Evolutionary conservation across 768 basidiomycete genomes (phyloP).

Genomic region (Tricholomella constricta): DNA sequence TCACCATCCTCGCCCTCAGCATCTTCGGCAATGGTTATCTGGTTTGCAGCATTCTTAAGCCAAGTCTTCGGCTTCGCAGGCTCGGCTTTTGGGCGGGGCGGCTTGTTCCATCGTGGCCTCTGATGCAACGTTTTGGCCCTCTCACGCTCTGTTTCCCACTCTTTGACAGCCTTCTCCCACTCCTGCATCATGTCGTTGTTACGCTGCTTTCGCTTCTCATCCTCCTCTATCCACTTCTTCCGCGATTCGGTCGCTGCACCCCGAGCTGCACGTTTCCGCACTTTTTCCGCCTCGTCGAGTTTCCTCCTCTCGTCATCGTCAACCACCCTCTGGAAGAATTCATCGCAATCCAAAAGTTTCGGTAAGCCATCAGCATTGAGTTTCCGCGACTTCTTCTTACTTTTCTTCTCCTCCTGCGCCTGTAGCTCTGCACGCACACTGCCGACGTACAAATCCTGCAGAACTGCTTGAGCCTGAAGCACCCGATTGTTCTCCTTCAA

Average conservation of each 20-base stretch:
- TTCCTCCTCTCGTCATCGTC: not conserved
- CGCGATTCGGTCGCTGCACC: not conserved
- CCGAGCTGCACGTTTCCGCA: too few relatives aligned
- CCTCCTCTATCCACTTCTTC: slow-evolving; percentile 9
- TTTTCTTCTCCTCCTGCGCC: not conserved
- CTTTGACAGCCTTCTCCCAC: not conserved
- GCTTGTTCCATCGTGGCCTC: not conserved
- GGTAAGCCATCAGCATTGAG: slow-evolving; percentile 4
- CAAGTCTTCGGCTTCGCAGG: not conserved
- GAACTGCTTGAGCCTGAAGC: not conserved
- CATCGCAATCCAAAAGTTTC: not conserved
- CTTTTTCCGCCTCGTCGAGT: not conserved
- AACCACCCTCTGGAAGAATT: not conserved
- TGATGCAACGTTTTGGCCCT: not conserved
- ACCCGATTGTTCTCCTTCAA: not conserved
- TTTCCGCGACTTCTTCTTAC: not conserved
- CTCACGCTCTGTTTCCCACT: not conserved
- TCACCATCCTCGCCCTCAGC: too few relatives aligned
- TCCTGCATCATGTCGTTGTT: not conserved
- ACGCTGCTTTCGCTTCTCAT: not conserved
- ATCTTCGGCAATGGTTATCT: too few relatives aligned
- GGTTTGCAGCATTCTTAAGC: too few relatives aligned
- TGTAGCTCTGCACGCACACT: not conserved
- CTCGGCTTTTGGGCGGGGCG: not conserved
- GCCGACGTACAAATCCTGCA: not conserved